These are phyloP conservation scores for Mortierella sp. DNA, from an alignment of 371 early-diverging fungal genomes.

Conservation along the genomic window DNA sequence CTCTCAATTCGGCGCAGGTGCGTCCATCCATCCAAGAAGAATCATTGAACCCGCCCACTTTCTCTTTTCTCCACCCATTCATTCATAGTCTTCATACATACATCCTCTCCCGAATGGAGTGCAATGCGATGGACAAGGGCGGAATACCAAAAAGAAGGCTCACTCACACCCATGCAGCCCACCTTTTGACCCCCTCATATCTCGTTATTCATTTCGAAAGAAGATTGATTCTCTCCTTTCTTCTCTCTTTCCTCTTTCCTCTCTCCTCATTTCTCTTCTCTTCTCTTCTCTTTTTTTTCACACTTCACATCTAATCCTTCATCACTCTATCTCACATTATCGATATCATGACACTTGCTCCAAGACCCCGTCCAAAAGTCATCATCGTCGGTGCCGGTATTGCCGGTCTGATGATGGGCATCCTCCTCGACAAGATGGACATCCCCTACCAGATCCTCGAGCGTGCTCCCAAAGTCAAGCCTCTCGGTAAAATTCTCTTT, in stretches of 20 bases:
- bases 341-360: not conserved
- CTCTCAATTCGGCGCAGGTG: no score
- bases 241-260: not conserved
- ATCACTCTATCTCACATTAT: no score
- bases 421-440: conserved; percentile 18
- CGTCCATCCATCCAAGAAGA: no score
- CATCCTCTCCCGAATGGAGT: no score
- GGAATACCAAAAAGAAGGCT: no score
- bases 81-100: no score
- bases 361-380: conserved; percentile 3
- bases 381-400: conserved; percentile 28
- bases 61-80: no score
- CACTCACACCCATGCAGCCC: no score
- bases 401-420: conserved; percentile 27
- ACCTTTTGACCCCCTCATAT: no score
- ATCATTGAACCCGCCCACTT: no score
- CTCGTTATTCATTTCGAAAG: not conserved
- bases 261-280: not conserved
- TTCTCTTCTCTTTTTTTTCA: not conserved
- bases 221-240: not conserved
- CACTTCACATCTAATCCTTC: not conserved
- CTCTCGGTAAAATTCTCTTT: conserved; percentile 3
- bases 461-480: conserved; percentile 21
- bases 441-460: conserved; percentile 23
- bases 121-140: no score